Evolutionary conservation across 2,329 filamentous ascomycete genomes (phyloP).

Genomic region (Ustilaginoidea virens): DNA sequence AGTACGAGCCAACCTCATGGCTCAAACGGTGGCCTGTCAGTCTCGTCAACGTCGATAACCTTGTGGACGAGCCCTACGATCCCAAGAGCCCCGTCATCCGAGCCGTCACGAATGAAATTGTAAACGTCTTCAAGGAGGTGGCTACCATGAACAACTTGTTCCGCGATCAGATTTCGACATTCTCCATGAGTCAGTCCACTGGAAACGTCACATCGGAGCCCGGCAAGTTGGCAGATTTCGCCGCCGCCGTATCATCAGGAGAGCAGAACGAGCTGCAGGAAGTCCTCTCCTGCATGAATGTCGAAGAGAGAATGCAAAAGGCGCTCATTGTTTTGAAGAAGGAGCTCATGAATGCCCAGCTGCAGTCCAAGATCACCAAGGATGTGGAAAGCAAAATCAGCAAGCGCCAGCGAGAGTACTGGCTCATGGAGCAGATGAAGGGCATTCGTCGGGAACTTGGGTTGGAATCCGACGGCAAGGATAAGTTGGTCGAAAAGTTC

Average conservation of each 20-base stretch:
- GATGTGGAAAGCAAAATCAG: constrained; percentile 96
- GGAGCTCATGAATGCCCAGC: constrained; percentile 92
- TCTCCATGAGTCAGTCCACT: constrained; percentile 86
- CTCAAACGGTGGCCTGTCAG: constrained; percentile 83
- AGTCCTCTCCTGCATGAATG: constrained; percentile 73
- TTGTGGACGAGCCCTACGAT: constrained; percentile 77
- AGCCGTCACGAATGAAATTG: constrained; percentile 90
- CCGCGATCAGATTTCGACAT: constrained; percentile 92
- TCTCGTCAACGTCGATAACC: constrained; percentile 87
- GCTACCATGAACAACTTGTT: constrained; percentile 88
- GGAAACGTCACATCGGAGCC: constrained; percentile 93
- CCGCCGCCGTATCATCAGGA: constrained; percentile 88
- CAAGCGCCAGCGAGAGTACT: constrained; percentile 94
- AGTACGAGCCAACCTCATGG: constrained; percentile 82
- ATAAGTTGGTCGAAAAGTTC: constrained; percentile 95
- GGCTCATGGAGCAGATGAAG: constrained; percentile 99
- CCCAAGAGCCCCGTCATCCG: constrained; percentile 79
- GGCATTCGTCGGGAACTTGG: constrained; percentile 90
- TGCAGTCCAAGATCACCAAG: constrained; percentile 94
- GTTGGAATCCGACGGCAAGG: constrained; percentile 94
- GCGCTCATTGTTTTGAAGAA: constrained; percentile 89
- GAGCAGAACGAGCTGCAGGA: constrained; percentile 87
- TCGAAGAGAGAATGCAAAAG: constrained; percentile 86
- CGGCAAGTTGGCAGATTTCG: constrained; percentile 90
- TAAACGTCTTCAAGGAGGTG: constrained; percentile 97